These are phyloP conservation scores for Cardamine occulta DNA, from an alignment of 345 rosid species.

Conservation along the genomic window DNA sequence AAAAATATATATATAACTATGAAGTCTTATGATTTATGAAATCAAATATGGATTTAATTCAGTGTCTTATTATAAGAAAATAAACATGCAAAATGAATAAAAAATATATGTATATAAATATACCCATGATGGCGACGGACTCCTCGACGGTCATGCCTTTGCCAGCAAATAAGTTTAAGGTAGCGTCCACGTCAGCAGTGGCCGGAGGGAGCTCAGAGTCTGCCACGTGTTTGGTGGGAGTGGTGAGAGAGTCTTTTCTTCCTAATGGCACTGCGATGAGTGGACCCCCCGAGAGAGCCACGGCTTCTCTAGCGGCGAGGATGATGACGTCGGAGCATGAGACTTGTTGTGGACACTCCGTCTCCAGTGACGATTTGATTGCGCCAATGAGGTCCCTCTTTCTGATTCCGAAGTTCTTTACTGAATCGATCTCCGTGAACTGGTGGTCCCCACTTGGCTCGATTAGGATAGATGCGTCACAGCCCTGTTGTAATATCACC, in stretches of 20 bases:
- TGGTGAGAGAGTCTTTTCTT: slow-evolving; percentile 44
- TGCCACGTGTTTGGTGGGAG: slow-evolving; percentile 42
- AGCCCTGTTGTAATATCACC: slow-evolving; percentile 41
- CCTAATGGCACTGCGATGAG: slow-evolving; percentile 49
- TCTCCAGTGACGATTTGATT: slow-evolving; percentile 48
- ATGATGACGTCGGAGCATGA: slow-evolving; percentile 54
- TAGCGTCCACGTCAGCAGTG: slow-evolving; percentile 46
- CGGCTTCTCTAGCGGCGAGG: slow-evolving; percentile 54
- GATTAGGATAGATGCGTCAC: slow-evolving; percentile 55
- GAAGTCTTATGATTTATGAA: background rate
- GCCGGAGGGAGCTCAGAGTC: slow-evolving; percentile 51
- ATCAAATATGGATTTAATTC: background rate
- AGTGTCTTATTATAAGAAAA: background rate
- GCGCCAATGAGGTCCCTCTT: slow-evolving; percentile 48
- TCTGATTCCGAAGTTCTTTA: slow-evolving; percentile 52
- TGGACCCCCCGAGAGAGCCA: slow-evolving; percentile 46
- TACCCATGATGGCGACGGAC: slow-evolving; percentile 58
- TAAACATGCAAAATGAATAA: background rate
- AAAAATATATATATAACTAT: background rate
- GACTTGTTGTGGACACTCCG: slow-evolving; percentile 50
- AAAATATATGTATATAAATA: background rate
- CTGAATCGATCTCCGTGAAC: slow-evolving; percentile 46
- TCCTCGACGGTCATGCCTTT: slow-evolving; percentile 50
- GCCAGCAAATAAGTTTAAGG: slow-evolving; percentile 41
- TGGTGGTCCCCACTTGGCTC: slow-evolving; percentile 37